phyloP scores from a whole-genome alignment of 805 yeast genomes.

The Vanderwaltozyma verrucispora region DNA sequence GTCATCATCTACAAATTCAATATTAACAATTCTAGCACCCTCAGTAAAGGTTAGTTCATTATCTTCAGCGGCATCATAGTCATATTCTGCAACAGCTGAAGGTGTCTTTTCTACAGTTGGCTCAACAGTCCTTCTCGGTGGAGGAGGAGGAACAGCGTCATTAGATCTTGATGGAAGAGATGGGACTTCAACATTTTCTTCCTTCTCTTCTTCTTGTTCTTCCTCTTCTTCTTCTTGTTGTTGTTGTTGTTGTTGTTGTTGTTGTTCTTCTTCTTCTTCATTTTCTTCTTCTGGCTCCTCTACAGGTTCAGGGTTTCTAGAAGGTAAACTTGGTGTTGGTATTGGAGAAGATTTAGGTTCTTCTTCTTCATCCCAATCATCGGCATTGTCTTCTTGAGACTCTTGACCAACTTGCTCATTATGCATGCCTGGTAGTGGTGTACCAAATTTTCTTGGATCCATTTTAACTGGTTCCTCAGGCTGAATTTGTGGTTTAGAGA shows the following conservation, averaged over 20 bases:
- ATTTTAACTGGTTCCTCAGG: conserved; percentile 8
- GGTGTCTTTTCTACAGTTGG: conserved; percentile 13
- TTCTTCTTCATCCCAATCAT: conserved; percentile 21
- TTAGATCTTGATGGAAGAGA: conserved; percentile 17
- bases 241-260: conserved; percentile 4
- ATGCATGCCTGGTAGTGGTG: conserved; percentile 28
- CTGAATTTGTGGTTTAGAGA: conserved; percentile 12
- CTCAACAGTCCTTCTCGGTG: conserved; percentile 16
- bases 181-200: conserved; percentile 15
- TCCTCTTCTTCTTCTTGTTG: conserved; percentile 11
- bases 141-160: conserved; percentile 25
- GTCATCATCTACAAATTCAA: conserved; percentile 85
- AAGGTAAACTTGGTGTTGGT: conserved; percentile 9
- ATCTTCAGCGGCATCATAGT: conserved; percentile 86
- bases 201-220: conserved; percentile 1
- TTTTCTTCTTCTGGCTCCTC: conserved; percentile 19
- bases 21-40: conserved; percentile 70
- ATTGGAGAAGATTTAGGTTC: no score
- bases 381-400: conserved; percentile 14
- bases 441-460: conserved; percentile 19
- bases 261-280: conserved; percentile 18
- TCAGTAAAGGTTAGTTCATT: conserved; percentile 81
- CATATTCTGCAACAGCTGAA: conserved; percentile 74
- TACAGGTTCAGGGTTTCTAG: conserved; percentile 8
- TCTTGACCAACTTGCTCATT: conserved; percentile 16